Evolutionary conservation across 257 asterid genomes (phyloP).

Genomic region (Lithospermum erythrorhizon): DNA sequence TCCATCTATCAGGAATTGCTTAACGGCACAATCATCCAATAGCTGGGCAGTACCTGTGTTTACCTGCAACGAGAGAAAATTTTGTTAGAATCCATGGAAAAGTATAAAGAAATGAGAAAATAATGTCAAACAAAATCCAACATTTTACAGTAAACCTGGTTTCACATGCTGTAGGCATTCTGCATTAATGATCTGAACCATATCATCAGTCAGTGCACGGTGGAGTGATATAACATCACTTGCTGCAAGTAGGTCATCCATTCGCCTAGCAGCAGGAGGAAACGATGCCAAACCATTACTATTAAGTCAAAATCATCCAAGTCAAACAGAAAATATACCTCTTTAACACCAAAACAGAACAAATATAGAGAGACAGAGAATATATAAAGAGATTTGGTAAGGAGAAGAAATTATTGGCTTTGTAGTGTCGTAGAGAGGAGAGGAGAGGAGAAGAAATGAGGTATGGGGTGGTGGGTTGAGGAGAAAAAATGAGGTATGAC

Average conservation of each 20-base stretch:
- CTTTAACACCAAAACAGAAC: conserved; percentile 75
- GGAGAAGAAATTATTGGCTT: too few relatives aligned
- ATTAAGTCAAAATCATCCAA: too few relatives aligned
- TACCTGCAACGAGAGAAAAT: conserved; percentile 42
- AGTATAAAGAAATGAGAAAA: not conserved
- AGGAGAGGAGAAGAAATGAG: too few relatives aligned
- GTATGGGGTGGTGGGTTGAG: too few relatives aligned
- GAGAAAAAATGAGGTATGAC: too few relatives aligned
- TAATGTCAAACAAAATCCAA: not conserved
- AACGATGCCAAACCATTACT: conserved; percentile 49
- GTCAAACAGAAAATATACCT: conserved; percentile 25
- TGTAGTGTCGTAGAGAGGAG: too few relatives aligned
- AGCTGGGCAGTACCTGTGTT: conserved; percentile 99
- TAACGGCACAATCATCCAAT: conserved; percentile 96
- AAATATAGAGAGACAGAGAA: not conserved
- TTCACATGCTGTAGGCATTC: conserved; percentile 89
- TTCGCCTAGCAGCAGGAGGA: conserved; percentile 94
- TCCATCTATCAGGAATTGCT: conserved; percentile 95
- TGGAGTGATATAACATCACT: conserved; percentile 89
- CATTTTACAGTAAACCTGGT: conserved; percentile 54
- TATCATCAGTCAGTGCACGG: conserved; percentile 79
- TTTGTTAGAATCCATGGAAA: conserved; percentile 13
- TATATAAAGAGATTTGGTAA: too few relatives aligned
- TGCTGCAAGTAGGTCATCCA: conserved; percentile 99
- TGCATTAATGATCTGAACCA: conserved; percentile 73